Conservation (phyloP, 805 yeast species). For the Saccharomycopsis fodiens region DNA sequence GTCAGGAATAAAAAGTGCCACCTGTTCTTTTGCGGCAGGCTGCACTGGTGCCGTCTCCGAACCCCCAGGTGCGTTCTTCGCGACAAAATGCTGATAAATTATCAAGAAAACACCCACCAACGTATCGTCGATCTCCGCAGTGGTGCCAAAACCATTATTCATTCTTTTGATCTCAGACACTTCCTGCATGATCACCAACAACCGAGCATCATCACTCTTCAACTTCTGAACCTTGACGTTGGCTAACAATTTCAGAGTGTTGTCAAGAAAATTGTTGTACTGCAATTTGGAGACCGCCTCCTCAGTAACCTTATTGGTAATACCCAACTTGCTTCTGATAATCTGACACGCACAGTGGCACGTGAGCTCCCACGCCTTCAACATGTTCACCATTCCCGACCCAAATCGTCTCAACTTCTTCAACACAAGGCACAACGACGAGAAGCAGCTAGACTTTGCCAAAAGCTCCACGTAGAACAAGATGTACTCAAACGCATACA, state of each 20-base stretch:
- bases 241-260: slow-evolving; percentile 29
- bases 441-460: slow-evolving; percentile 45
- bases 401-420: slow-evolving; percentile 74
- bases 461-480: slow-evolving; percentile 53
- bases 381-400: slow-evolving; percentile 63
- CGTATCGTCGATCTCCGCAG: slow-evolving; percentile 67
- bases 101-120: slow-evolving; percentile 53
- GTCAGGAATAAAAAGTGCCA: slow-evolving; percentile 5
- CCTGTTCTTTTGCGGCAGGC: not conserved
- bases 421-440: slow-evolving; percentile 49
- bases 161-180: slow-evolving; percentile 56
- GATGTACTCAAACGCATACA: slow-evolving; percentile 65
- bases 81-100: slow-evolving; percentile 29
- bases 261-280: slow-evolving; percentile 36
- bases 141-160: slow-evolving; percentile 77
- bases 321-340: slow-evolving; percentile 36
- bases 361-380: slow-evolving; percentile 58
- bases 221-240: slow-evolving; percentile 25
- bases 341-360: slow-evolving; percentile 46
- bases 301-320: slow-evolving; percentile 46
- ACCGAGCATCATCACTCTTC: slow-evolving; percentile 31
- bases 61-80: not conserved
- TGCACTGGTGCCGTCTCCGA: not conserved
- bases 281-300: slow-evolving; percentile 37
- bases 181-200: slow-evolving; percentile 40